Conservation (phyloP, 2,329 filamentous ascomycete genomes). For the Sporothrix inflata region DNA sequence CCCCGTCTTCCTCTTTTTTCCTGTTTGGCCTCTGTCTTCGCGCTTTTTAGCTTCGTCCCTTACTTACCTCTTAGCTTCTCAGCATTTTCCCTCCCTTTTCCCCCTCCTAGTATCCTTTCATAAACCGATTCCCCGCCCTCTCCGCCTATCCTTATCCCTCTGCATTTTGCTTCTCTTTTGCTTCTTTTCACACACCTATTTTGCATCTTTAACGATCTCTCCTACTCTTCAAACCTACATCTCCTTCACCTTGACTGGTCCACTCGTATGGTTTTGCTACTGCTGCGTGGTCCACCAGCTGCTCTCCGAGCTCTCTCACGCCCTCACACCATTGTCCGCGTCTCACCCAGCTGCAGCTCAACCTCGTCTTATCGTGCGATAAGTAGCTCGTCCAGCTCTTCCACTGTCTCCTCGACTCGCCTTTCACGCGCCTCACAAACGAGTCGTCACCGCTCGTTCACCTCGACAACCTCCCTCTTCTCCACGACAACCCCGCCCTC, state of each 20-base stretch:
- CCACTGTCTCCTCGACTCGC: neutral
- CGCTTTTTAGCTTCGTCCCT: slow-evolving; percentile 11
- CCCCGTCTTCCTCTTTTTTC: neutral
- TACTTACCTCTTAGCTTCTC: slow-evolving; percentile 9
- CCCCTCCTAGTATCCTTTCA: neutral
- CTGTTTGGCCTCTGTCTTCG: neutral
- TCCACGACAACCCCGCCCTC: neutral
- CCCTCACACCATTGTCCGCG: neutral
- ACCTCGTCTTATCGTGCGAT: slow-evolving; percentile 6
- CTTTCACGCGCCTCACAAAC: neutral
- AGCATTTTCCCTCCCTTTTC: slow-evolving; percentile 10
- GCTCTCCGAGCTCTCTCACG: neutral
- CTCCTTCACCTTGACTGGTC: neutral
- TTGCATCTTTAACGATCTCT: neutral
- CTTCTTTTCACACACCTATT: neutral
- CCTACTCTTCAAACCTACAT: too few species aligned
- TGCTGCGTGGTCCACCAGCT: slow-evolving; percentile 2
- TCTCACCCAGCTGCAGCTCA: neutral
- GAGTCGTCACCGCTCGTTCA: neutral
- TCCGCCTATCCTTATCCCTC: neutral
- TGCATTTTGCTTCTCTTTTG: neutral
- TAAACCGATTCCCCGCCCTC: neutral
- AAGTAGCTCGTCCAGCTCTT: neutral
- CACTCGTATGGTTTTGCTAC: slow-evolving; percentile 13
- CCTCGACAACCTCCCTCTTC: neutral